A percentile compares a stretch with the other conserved stretches of the same genome.
These are phyloP conservation scores for Phytophthora colocasiae DNA, from an alignment of 352 stramenopile species.

Conservation along the genomic window DNA sequence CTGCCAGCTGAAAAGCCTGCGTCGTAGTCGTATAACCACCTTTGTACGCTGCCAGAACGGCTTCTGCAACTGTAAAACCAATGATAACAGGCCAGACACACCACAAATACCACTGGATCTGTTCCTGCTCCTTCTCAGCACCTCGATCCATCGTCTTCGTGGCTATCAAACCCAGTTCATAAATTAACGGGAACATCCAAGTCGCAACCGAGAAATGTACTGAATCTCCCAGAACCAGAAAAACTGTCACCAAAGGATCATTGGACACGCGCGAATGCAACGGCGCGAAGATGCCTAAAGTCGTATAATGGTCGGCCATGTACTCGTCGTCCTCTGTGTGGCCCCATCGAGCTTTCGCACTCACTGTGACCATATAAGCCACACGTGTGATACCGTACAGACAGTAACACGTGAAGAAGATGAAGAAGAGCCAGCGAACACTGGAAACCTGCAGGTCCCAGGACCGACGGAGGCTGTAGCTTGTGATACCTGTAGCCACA, in stretches of 20 bases:
- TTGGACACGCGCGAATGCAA: slow-evolving; percentile 37
- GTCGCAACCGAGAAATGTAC: slow-evolving; percentile 45
- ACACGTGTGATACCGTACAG: slow-evolving; percentile 42
- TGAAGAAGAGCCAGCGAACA: slow-evolving; percentile 62
- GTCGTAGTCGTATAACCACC: slow-evolving; percentile 51
- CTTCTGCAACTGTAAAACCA: slow-evolving; percentile 32
- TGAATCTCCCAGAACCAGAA: slow-evolving; percentile 43
- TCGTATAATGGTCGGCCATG: slow-evolving; percentile 39
- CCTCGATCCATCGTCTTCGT: slow-evolving; percentile 53
- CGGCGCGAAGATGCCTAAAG: slow-evolving; percentile 42
- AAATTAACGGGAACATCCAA: slow-evolving; percentile 51
- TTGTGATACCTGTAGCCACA: slow-evolving; percentile 47
- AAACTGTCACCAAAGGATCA: slow-evolving; percentile 20
- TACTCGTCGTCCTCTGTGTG: slow-evolving; percentile 13
- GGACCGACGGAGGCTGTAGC: slow-evolving; percentile 40
- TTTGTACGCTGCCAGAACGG: slow-evolving; percentile 29
- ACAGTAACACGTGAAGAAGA: slow-evolving; percentile 57
- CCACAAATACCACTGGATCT: slow-evolving; percentile 40
- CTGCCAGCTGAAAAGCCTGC: slow-evolving; percentile 40
- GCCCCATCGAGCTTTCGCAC: slow-evolving; percentile 15
- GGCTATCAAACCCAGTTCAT: slow-evolving; percentile 45
- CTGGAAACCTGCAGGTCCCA: slow-evolving; percentile 56
- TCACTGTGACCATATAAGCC: slow-evolving; percentile 32
- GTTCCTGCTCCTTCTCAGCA: slow-evolving; percentile 40
- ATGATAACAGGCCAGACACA: slow-evolving; percentile 35